Conservation (phyloP, 1,284 basidiomycete genomes). For the Trametes hirsuta region DNA sequence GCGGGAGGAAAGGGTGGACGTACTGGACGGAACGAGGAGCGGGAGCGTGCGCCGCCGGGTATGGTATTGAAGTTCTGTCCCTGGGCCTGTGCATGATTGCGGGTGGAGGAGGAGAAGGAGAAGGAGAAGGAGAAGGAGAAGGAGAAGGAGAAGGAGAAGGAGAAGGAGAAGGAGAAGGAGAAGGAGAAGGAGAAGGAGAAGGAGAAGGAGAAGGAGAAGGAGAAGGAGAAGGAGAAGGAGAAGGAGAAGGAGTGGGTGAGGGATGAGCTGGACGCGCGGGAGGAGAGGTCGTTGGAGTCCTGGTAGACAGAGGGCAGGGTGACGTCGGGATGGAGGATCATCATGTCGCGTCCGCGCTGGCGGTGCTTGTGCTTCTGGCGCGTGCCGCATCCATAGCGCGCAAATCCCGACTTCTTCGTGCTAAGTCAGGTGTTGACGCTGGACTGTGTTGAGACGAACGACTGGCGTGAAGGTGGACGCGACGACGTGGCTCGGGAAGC, state of each 20-base stretch:
- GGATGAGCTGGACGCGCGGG: slow-evolving; percentile 38
- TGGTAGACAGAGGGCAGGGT: slow-evolving; percentile 43
- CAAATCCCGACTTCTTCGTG: slow-evolving; percentile 47
- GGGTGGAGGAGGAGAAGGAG: slow-evolving; percentile 28
- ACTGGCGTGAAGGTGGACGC: no score
- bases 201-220: no score
- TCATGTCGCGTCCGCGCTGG: slow-evolving; percentile 44
- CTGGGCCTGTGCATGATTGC: slow-evolving; percentile 23
- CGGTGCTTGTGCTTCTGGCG: slow-evolving; percentile 57
- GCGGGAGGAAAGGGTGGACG: slow-evolving; percentile 18
- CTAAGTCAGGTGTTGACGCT: no score
- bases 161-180: no score
- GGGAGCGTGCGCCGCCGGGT: slow-evolving; percentile 7
- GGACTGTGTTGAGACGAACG: no score
- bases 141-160: no score
- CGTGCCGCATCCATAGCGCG: slow-evolving; percentile 64
- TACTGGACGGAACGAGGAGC: slow-evolving; percentile 17
- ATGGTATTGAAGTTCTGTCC: slow-evolving; percentile 12
- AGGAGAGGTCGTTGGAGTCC: slow-evolving; percentile 26
- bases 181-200: no score
- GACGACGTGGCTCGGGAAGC: no score
- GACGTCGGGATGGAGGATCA: slow-evolving; percentile 26
- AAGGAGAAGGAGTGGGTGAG: no score
- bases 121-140: no score
- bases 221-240: no score